phyloP scores from a whole-genome alignment of 331 rosid species.

The Cydonia oblonga region DNA sequence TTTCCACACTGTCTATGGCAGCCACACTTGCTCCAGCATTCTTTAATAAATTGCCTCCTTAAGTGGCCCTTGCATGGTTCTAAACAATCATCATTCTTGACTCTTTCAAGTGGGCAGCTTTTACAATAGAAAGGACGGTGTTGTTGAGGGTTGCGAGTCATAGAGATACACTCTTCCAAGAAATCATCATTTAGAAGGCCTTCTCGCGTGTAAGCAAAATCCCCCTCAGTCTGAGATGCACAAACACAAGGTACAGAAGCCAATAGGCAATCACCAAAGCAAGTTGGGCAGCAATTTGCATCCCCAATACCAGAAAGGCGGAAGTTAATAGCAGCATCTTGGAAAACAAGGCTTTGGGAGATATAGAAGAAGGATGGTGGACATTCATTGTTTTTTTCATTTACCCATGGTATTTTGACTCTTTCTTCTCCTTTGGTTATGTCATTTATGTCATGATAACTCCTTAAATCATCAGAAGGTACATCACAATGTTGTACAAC shows the following conservation, averaged over 20 bases:
- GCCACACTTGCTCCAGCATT: constrained; percentile 89
- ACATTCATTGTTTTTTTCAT: constrained; percentile 31
- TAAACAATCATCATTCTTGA: constrained; percentile 41
- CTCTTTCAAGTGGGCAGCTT: constrained; percentile 65
- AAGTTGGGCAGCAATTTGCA: constrained; percentile 60
- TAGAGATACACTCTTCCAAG: constrained; percentile 57
- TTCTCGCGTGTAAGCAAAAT: constrained; percentile 54
- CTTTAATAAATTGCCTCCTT: constrained; percentile 62
- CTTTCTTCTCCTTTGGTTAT: constrained; percentile 79
- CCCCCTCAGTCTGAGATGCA: constrained; percentile 49
- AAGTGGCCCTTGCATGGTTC: constrained; percentile 83
- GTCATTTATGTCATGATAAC: constrained; percentile 41
- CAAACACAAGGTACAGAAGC: constrained; percentile 52
- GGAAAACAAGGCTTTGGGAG: constrained; percentile 43
- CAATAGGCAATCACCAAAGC: constrained; percentile 70
- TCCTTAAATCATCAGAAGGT: constrained; percentile 29
- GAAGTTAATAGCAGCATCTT: constrained; percentile 47
- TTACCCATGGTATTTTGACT: constrained; percentile 60
- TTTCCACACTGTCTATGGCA: constrained; percentile 70
- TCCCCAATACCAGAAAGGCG: constrained; percentile 54
- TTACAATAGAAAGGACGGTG: constrained; percentile 39
- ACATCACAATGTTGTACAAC: constrained; percentile 28
- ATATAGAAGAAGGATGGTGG: constrained; percentile 60
- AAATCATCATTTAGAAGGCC: constrained; percentile 63
- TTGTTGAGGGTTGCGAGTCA: constrained; percentile 33